Evolutionary conservation across 2,329 filamentous ascomycete species (phyloP), one percentile per base, ranked within the genome.

Genomic region (Cercospora beticola): DNA sequence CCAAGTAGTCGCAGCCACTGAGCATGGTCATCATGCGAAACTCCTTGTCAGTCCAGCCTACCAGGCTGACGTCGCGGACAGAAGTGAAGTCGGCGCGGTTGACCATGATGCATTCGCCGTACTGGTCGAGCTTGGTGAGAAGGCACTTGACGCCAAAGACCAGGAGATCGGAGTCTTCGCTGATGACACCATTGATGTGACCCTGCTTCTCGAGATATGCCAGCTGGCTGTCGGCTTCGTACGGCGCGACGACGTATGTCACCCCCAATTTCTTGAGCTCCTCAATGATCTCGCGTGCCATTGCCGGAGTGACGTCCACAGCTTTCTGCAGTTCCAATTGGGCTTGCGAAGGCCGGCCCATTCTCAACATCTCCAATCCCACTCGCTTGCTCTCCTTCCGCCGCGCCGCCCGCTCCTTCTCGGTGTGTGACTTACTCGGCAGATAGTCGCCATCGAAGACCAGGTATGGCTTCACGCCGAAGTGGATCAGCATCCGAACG

Each of bases 391-490:
- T 92, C 69, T 94, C 90, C 72, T 93, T 89, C 59, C 95, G 88
- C 70, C 88, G 88, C 72, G 88, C 88, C n/a, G 86, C 86, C 64
- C 95, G 87, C 14, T 92, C 90, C 33, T 87, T 86, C 78, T 99
- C 95, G 0, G 94, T 98, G 30, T 86, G 88, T 16, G 92, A 90
- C 81, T 99, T 99, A 84, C 94, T 97, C 33, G 95, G 95, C 26
- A 99, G 86, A 78, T 91, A 93, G 78, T 97, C 95, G 71, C 95
- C 95, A 81, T 99, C 95, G 78, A 99, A 99, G 40, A 99, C 91
- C 65, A 99, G 82, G 79, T 96, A 99, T 0, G 95, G 95, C n/a
- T 86, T 97, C 49, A 98, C 88, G 26, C 94, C 94, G 78, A 96
- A 97, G 81, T 97, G 92, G 70, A 93, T 87, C 67, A 97, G 88